A percentile compares a stretch with the other conserved stretches of the same genome.
These are phyloP conservation scores for Mimosa bimucronata DNA, from an alignment of 306 rosid genomes.

Conservation along the genomic window DNA sequence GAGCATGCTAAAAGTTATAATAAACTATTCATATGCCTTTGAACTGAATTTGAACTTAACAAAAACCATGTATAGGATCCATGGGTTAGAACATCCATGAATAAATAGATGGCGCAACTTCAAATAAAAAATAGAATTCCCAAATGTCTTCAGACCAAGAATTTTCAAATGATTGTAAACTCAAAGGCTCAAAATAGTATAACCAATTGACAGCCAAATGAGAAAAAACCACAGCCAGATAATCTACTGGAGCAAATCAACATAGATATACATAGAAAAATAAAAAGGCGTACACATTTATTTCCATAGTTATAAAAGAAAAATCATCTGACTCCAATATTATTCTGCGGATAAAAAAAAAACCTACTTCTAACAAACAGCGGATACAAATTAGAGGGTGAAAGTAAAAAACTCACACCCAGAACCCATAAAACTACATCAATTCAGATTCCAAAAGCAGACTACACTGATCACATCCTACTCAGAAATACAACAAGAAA, in stretches of 20 bases:
- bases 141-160: not conserved
- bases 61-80: not conserved
- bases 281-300: not conserved
- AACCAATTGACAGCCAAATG: no score
- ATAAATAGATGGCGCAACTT: not conserved
- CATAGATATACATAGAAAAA: not conserved
- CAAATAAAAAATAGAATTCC: not conserved
- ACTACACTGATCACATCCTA: not conserved
- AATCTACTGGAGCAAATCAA: no score
- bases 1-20: not conserved
- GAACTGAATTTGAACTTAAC: not conserved
- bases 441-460: not conserved
- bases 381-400: not conserved
- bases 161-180: not conserved
- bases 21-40: not conserved
- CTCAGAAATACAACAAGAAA: not conserved
- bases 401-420: slow-evolving; percentile 8
- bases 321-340: not conserved
- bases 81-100: not conserved
- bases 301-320: not conserved
- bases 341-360: no score
- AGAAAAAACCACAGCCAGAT: no score
- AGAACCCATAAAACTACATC: not conserved
- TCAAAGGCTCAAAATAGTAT: not conserved
- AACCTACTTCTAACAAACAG: not conserved